phyloP scores from a whole-genome alignment of 1,139 yeast species.

The Pichia sp. region DNA sequence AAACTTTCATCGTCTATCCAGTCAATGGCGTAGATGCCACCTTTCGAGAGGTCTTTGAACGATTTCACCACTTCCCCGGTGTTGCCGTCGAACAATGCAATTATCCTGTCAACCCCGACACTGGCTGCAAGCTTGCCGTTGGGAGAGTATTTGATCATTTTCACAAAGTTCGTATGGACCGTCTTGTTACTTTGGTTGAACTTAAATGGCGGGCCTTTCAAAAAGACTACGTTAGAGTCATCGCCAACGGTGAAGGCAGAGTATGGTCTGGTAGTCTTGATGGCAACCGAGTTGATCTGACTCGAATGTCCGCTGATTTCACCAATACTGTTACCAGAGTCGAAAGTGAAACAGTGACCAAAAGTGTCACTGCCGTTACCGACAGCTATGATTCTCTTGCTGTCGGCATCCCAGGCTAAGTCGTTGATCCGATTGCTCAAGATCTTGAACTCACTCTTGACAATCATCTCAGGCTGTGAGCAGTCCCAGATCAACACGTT shows the following conservation, averaged over 20 bases:
- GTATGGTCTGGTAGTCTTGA: slow-evolving; percentile 86
- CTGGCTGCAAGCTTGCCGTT: slow-evolving; percentile 69
- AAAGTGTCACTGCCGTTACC: slow-evolving; percentile 91
- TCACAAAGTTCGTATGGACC: slow-evolving; percentile 70
- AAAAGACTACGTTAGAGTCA: slow-evolving; percentile 79
- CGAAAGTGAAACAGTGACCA: slow-evolving; percentile 92
- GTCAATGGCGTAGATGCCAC: slow-evolving; percentile 73
- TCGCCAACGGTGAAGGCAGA: slow-evolving; percentile 92
- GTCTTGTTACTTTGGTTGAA: slow-evolving; percentile 70
- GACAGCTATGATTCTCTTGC: slow-evolving; percentile 80
- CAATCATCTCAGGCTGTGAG: slow-evolving; percentile 51
- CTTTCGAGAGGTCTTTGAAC: slow-evolving; percentile 58
- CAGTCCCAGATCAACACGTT: slow-evolving; percentile 86
- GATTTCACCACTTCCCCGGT: slow-evolving; percentile 68
- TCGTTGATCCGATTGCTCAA: slow-evolving; percentile 80
- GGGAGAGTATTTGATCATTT: slow-evolving; percentile 81
- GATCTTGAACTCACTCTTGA: slow-evolving; percentile 74
- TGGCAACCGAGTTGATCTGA: slow-evolving; percentile 75
- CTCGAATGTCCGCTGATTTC: slow-evolving; percentile 94
- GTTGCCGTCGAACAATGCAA: slow-evolving; percentile 80
- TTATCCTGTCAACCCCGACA: slow-evolving; percentile 80
- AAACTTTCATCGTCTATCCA: slow-evolving; percentile 67
- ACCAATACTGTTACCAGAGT: slow-evolving; percentile 91
- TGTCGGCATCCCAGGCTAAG: slow-evolving; percentile 91
- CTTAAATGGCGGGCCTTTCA: slow-evolving; percentile 91